These are phyloP conservation scores for Colletotrichum endophyticum DNA, from an alignment of 2,329 filamentous ascomycete species.

Conservation along the genomic window DNA sequence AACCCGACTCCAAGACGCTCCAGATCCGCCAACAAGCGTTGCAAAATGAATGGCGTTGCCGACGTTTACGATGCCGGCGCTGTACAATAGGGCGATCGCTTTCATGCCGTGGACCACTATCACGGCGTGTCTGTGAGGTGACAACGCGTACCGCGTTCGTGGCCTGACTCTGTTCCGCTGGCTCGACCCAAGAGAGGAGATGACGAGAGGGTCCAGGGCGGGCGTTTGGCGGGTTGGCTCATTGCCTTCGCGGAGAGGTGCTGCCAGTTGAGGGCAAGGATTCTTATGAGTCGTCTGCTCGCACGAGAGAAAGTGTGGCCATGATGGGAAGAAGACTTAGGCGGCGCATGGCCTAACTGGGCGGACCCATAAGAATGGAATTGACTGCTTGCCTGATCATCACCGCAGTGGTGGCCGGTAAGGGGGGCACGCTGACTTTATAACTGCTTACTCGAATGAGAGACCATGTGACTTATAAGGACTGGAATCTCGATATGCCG, in stretches of 20 bases:
- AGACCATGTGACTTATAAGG: background rate
- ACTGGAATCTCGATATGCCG: background rate
- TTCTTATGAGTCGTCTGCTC: background rate
- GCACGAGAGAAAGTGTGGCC: background rate
- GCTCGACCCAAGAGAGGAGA: background rate
- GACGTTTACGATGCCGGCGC: background rate
- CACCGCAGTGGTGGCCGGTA: fast-evolving
- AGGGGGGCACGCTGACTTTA: background rate
- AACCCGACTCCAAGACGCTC: background rate
- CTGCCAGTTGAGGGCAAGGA: background rate
- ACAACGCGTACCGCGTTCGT: background rate
- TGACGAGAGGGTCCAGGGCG: background rate
- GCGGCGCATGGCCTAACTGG: background rate
- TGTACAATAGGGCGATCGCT: background rate
- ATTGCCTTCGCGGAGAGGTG: background rate
- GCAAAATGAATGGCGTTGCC: background rate
- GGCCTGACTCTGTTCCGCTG: background rate
- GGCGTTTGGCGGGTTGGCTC: background rate
- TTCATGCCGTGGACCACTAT: background rate
- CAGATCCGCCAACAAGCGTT: background rate
- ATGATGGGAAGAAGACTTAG: background rate
- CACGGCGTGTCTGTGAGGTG: background rate
- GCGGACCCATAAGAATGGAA: background rate
- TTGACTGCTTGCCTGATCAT: background rate
- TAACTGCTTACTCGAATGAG: background rate